Evolutionary conservation across 352 stramenopile genomes (phyloP), one percentile per base, ranked within the genome.

Genomic region (Pythium monospermum): DNA sequence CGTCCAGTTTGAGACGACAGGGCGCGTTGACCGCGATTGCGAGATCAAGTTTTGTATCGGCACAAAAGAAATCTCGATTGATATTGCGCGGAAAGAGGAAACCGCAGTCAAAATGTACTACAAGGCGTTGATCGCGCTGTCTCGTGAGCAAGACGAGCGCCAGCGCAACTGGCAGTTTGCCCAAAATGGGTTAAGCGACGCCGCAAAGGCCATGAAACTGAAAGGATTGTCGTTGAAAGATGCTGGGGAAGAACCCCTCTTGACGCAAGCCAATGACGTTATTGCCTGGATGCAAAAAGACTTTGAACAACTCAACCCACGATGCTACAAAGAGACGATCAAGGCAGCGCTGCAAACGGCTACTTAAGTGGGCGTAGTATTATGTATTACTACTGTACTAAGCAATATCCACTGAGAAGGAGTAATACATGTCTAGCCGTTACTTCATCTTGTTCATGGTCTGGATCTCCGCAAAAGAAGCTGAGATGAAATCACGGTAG

Each of bases 41-140:
- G 73, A 82, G 58, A 79, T 85, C 59, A 82, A 85, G 57, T 82
- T 85, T 57, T 19, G 33, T 13, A 78, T 85, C 36, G 73, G 71
- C 16, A 49, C 64, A 2, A 23, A 49, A 12, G 25, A 66, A 13
- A 44, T 82, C 8, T 76, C 53, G 32, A 82, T 85, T 37, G 73
- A 85, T 51, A 78, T 82, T 32, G 71, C 67, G 8, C 53, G 57
- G 6, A 78, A 80, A 31, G 73, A 85, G 36, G 68, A 82, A 42
- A 40, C 53, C 18, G 46, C 58, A 27, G 71, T 72, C 28, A 77
- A 82, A 40, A 37, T 42, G 0, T 73, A 78, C 60, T 84, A 84
- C 64, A 75, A 77, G 54, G 69, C 58, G 37, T 41, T 85, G 37
- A 35, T 80, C 37, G 44, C 73, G 26, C 60, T 85, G 12, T 36